Base-by-base conservation (phyloP, 2,329 filamentous ascomycete genomes). In the Biscogniauxia mediterranea region DNA sequence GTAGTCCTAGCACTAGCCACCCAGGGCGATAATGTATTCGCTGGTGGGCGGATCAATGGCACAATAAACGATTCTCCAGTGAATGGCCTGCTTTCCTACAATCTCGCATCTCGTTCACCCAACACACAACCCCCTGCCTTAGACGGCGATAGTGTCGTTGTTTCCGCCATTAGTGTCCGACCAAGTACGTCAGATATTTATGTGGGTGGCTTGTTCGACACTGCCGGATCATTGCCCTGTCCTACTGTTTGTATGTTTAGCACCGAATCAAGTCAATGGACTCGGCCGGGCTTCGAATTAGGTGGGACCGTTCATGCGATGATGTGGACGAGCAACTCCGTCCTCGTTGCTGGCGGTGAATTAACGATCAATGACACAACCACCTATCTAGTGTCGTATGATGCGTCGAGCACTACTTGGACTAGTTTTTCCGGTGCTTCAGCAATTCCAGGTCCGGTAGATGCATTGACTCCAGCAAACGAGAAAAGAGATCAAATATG, bases 131-230 rank as follows among this genome's bases (percentile, higher is more conserved):
- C 94, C 1, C 88, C 93, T 26, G 83, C 89, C 1, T 80, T 98
- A 2, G 82, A 82, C 11, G 93, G 94, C 15, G 79, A 81, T 5
- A 84, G 87, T 64, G 86, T 88, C 25, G 85, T 86, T 2, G 93
- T 98, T 51, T 89, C 92, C 61, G 81, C 90, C 26, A 92, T 99
- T 67, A 84, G 86, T 11, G 81, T 88, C 8, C 89, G 89, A 59
- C 90, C 91, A 0, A 84, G 84, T 58, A 87, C 87, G 19, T 81
- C 83, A 1, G 87, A 95, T 56, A 82, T 99, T 13, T 99, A 90
- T 71, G 90, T 99, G 32, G 94, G 90, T 46, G 95, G 95, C 32
- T 86, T 85, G 9, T 99, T 98, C 71, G 81, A 86, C n/a, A 86
- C 85, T 32, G 95, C 93, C 19, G 95, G 95, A 26, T 89, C 89